Evolutionary conservation across 768 basidiomycete species (phyloP), one percentile per base, ranked within the genome.

Genomic region (Termitomyces sp.): DNA sequence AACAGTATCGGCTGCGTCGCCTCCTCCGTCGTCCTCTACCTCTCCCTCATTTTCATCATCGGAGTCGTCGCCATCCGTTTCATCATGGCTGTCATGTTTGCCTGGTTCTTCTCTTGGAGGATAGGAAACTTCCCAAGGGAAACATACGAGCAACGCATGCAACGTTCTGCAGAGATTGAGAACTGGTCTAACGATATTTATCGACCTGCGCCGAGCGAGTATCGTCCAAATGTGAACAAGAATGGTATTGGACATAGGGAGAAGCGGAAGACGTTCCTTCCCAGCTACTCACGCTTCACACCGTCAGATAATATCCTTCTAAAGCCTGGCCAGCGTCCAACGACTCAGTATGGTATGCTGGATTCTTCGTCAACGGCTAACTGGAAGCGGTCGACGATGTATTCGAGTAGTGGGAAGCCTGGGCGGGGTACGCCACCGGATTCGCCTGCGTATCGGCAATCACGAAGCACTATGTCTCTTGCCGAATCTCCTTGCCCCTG

Each of bases 51-150:
- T 62, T 97, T 98, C 82, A 98, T 99, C 70, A 88, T 96, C 61
- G 96, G 96, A 59, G 96, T 98, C 59, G 96, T 98, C 61, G 81
- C 84, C 53, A 94, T 97, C 70, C 91, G 94, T 35, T 99, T 98
- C 75, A 77, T 82, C 63, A 96, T 98, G 94, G 97, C 97, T 46
- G 91, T 97, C 67, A 79, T 96, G 69, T 99, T 98, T 73, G 82
- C 90, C 25, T 99, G 97, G 97, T 98, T 98, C 82, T 89, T 92
- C 71, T 93, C 90, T n/a, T 94, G 91, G 87, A 86, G 86, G 66
- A 79, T 99, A 41, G 97, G 97, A 47, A 89, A 91, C 62, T 98
- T 96, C 80, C 89, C 90, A 60, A 82, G 84, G 38, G 97, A 99
- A 74, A 92, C 93, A 16, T 93, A 95, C 68, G 87, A 92, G 68